These are phyloP conservation scores for Saturnispora ahearnii DNA, from an alignment of 805 yeast species.

Conservation along the genomic window DNA sequence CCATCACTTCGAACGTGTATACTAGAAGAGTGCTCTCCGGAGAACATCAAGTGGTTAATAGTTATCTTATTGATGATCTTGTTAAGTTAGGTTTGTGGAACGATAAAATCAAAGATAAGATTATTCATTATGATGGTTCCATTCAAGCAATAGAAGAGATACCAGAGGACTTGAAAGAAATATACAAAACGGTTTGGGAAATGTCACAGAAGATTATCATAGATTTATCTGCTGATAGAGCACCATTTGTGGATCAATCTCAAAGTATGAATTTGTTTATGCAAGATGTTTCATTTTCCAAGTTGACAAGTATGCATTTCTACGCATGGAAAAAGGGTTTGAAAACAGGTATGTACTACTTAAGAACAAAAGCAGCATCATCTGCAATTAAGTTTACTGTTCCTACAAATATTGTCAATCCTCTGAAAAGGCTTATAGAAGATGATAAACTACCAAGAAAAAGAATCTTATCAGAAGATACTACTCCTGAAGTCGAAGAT, in stretches of 20 bases:
- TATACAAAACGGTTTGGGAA: constrained; percentile 98
- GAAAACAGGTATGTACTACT: constrained; percentile 97
- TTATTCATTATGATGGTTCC: constrained; percentile 76
- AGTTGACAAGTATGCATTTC: constrained; percentile 95
- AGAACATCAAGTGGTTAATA: constrained; percentile 88
- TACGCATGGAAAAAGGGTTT: constrained; percentile 98
- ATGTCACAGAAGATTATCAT: constrained; percentile 76
- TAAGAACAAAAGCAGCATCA: constrained; percentile 95
- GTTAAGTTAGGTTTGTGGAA: constrained; percentile 79
- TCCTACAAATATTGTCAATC: background rate
- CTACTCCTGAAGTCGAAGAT: background rate
- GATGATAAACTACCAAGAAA: background rate
- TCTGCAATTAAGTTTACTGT: constrained; percentile 89
- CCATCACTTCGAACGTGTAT: constrained; percentile 87
- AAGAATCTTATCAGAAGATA: background rate
- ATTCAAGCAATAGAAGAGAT: constrained; percentile 65
- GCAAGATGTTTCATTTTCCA: constrained; percentile 89
- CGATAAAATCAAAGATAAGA: constrained; percentile 65
- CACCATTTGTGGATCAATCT: constrained; percentile 77
- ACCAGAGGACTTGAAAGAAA: constrained; percentile 62
- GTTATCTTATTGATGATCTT: constrained; percentile 73
- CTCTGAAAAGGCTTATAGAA: background rate
- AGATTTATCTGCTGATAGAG: constrained; percentile 78
- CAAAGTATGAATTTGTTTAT: constrained; percentile 88
- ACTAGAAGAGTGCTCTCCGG: constrained; percentile 88